Base-by-base conservation (phyloP, 2,329 filamentous ascomycete genomes). In the Trichocomaceae sp. region DNA sequence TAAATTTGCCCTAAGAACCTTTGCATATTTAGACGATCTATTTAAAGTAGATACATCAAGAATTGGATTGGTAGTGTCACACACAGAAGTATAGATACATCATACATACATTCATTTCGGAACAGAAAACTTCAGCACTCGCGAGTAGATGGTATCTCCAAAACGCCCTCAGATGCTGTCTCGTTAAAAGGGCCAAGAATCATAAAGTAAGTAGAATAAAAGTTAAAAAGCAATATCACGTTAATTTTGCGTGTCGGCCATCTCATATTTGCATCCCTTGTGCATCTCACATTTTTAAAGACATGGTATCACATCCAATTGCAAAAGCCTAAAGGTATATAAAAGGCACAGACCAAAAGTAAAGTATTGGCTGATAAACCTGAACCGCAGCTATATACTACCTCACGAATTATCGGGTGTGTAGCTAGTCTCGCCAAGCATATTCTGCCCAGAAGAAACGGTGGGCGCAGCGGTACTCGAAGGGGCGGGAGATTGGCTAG, bases 341-440 rank as follows among this genome's bases (percentile, higher is more conserved):
- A 46, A 56, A 60, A 61, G 56, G 52, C 60, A 58, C 57, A 22
- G 19, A 31, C 45, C 10, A 39, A 39, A 42, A 42, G 8, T 10
- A n/a, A 19, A 39, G 35, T 7, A 8, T 9, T 8, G 35, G 39
- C 8, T 12, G 17, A 19, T 12, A 41, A 41, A 19, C 15, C 1
- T 5, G n/a, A 39, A 9, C 19, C 17, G 19, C 7, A 2, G 15
- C 37, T 41, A 33, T 17, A 46, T 46, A 31, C 17, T 22, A 39
- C 23, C 31, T 64, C 61, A 74, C 50, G 68, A 63, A 59, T 83
- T 75, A 44, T 88, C 85, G 1, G 85, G 84, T 23, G 83, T 81
- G 63, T 88, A 88, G 63, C 76, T 86, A 33, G 85, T 88, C 69
- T 86, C 85, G 20, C 85, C 85, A 17, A 88, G 69, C 76, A 87